Conservation (phyloP, 208 protist genomes). For the Trypanosoma congolense region DNA sequence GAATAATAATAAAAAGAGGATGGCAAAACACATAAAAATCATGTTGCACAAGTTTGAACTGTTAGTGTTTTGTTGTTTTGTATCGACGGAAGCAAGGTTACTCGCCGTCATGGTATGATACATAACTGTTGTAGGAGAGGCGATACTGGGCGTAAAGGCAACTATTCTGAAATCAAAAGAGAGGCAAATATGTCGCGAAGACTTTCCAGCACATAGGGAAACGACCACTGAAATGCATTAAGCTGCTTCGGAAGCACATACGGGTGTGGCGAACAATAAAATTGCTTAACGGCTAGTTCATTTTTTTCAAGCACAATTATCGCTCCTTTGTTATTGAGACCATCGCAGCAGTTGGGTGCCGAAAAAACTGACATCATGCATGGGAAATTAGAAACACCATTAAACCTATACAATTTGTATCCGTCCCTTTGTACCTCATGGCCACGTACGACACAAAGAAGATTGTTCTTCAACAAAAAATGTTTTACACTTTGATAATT, state of each 20-base stretch:
- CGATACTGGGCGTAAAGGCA: too few relatives aligned
- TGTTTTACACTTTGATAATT: constrained; percentile 73
- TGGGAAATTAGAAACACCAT: constrained; percentile 90
- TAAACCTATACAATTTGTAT: constrained; percentile 92
- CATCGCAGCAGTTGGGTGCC: constrained; percentile 97
- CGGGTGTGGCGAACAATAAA: constrained; percentile 70
- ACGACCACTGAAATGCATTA: constrained; percentile 74
- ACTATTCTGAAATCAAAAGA: too few relatives aligned
- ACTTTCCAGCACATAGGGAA: constrained; percentile 59
- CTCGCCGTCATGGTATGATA: too few relatives aligned
- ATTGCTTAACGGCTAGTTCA: constrained; percentile 90
- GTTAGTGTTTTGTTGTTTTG: too few relatives aligned
- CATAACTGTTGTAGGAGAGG: too few relatives aligned
- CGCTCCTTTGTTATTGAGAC: constrained; percentile 96
- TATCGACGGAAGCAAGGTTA: too few relatives aligned
- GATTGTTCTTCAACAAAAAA: constrained; percentile 94
- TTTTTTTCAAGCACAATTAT: constrained; percentile 76
- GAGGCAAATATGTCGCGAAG: constrained; percentile 29
- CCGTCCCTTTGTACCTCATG: constrained; percentile 93
- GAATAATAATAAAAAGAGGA: too few relatives aligned
- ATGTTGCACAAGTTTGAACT: too few relatives aligned
- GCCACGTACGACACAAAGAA: constrained; percentile 94
- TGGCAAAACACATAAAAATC: too few relatives aligned
- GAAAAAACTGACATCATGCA: constrained; percentile 97
- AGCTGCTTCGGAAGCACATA: constrained; percentile 45